These are phyloP conservation scores for Pelargonium myrrhifolium DNA, from an alignment of 441 rosid species.

Conservation along the genomic window DNA sequence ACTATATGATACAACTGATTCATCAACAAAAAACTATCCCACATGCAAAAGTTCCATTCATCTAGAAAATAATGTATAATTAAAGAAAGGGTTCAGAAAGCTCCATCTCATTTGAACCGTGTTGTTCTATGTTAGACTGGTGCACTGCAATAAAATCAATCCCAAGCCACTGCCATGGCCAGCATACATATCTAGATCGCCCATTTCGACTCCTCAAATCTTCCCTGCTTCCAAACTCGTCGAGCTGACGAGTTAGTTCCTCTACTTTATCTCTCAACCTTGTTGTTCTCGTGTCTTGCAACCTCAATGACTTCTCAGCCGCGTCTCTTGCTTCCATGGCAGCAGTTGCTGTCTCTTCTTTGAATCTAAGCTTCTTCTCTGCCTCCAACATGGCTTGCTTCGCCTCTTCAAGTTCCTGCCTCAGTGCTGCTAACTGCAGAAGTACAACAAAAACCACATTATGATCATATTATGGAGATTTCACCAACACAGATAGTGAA, in stretches of 20 bases:
- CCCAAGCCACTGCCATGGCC: conserved; percentile 99
- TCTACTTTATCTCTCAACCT: conserved; percentile 81
- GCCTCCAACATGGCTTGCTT: conserved; percentile 58
- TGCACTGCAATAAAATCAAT: conserved; percentile 64
- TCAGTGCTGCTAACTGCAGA: conserved; percentile 50
- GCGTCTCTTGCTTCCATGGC: conserved; percentile 97
- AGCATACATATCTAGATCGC: conserved; percentile 63
- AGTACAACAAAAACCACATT: conserved; percentile 9
- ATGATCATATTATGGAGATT: conserved; percentile 1
- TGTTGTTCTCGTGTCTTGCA: conserved; percentile 74
- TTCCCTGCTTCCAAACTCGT: conserved; percentile 63
- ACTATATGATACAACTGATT: no score
- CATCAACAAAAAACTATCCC: no score
- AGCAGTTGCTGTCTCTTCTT: conserved; percentile 90
- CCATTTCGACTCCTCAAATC: conserved; percentile 42
- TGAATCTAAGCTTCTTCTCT: conserved; percentile 80
- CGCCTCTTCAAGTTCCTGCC: conserved; percentile 79
- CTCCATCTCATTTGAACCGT: conserved; percentile 83
- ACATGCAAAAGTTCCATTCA: no score
- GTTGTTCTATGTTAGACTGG: conserved; percentile 34
- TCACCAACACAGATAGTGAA: no score
- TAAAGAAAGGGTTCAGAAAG: conserved; percentile 84
- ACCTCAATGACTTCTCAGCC: conserved; percentile 73
- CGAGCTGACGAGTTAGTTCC: conserved; percentile 69
- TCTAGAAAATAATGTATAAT: conserved; percentile 18